Percentiles rank a stretch among this genome's conserved stretches.
Conservation (phyloP, 148 eudicot species). For the Amaranthus hypochondriacus region DNA sequence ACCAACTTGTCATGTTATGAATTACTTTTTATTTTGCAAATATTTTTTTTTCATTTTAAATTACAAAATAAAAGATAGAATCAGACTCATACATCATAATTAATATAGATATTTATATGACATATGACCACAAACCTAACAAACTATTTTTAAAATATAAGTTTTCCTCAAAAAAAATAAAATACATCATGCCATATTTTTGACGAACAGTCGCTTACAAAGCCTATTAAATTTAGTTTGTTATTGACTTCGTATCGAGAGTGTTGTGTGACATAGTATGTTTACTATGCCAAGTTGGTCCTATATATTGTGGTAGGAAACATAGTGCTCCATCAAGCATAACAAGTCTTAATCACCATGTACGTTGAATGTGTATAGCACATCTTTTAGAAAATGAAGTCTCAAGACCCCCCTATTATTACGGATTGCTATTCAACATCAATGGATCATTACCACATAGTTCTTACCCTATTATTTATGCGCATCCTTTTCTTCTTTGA, state of each 20-base stretch:
- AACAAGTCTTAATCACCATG: neutral
- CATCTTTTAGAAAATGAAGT: slow-evolving; percentile 14
- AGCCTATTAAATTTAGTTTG: too few species aligned
- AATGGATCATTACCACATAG: slow-evolving; percentile 12
- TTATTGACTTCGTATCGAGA: too few species aligned
- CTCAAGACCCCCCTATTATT: neutral
- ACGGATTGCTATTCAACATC: neutral
- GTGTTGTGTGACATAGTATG: neutral
- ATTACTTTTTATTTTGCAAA: too few species aligned
- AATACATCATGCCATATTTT: neutral
- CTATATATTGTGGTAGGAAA: neutral
- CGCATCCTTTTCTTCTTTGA: slow-evolving; percentile 16
- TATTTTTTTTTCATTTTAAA: too few species aligned
- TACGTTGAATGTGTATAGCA: neutral
- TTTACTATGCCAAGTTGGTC: slow-evolving; percentile 8
- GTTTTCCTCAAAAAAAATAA: neutral
- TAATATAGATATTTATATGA: too few species aligned
- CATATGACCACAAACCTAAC: too few species aligned
- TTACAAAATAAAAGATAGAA: too few species aligned
- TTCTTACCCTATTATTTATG: neutral
- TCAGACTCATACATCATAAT: too few species aligned
- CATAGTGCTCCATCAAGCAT: slow-evolving; percentile 17
- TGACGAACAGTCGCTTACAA: too few species aligned
- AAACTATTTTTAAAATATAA: too few species aligned
- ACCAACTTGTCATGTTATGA: too few species aligned